Evolutionary conservation across 805 yeast species (phyloP).

Genomic region (Cyberlindnera veronae): DNA sequence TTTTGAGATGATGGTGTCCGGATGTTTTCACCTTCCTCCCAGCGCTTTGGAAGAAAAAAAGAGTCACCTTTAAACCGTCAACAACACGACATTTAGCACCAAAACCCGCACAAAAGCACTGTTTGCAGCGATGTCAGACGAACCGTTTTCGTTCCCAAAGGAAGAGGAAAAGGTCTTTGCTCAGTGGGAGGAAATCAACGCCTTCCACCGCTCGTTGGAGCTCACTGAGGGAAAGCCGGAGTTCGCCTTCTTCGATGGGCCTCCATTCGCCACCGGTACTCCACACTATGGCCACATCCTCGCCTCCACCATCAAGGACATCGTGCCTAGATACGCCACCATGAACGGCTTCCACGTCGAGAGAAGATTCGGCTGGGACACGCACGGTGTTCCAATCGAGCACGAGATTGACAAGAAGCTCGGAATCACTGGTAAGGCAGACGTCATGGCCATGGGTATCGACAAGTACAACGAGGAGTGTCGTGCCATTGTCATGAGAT

Average conservation of each 20-base stretch:
- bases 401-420: slow-evolving; percentile 98
- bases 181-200: slow-evolving; percentile 87
- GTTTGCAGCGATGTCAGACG: slow-evolving; percentile 37
- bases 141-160: slow-evolving; percentile 69
- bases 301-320: slow-evolving; percentile 96
- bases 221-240: slow-evolving; percentile 81
- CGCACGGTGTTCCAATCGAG: slow-evolving; percentile 98
- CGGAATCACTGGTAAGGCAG: slow-evolving; percentile 89
- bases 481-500: slow-evolving; percentile 95
- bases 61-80: no score
- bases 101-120: no score
- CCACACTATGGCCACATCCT: slow-evolving; percentile 98
- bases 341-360: slow-evolving; percentile 97
- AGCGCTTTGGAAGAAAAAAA: not conserved
- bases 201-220: slow-evolving; percentile 85
- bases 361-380: slow-evolving; percentile 99
- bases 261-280: slow-evolving; percentile 99
- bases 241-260: slow-evolving; percentile 96
- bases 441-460: slow-evolving; percentile 91
- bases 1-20: not conserved
- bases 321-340: slow-evolving; percentile 95
- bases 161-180: slow-evolving; percentile 83
- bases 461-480: slow-evolving; percentile 93
- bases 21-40: not conserved
- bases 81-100: no score